Evolutionary conservation across 2,329 filamentous ascomycete species (phyloP), one percentile per base, ranked within the genome.

Genomic region (Penicillium sp.): DNA sequence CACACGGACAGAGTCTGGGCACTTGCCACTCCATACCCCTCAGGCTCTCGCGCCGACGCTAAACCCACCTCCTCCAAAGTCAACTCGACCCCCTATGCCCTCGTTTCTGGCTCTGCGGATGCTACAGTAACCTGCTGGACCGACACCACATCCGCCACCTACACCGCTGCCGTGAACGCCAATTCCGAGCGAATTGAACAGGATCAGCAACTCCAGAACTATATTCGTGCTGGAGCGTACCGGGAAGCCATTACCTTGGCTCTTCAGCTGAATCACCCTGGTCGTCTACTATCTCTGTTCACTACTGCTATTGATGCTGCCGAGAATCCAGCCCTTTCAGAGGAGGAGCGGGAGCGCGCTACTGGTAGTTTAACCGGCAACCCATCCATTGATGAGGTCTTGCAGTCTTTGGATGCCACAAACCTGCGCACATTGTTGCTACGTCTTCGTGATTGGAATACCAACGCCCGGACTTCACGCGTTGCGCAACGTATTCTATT

Each of bases 1-100:
- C 94, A 99, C 73, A 92, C 92, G 65, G 94, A 99, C 75, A 86
- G 94, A 53, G 92, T 97, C 1, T 97, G 92, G 92, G 92, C 92
- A 0, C 79, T 97, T 16, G 85, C 91, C 83, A 93, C 70, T 81
- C 88, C 42, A 68, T 80, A 67, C 3, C 67, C 72, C 8, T 72
- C 70, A 11, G 71, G 72, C 26, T 68, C 67, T 21, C 67, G 69
- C 40, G 58, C 62, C 33, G 64, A 72, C 36, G 61, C 64, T 28
- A 68, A 70, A 55, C 59, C 62, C 23, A 66, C 67, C 33, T 64
- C 68, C 14, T 62, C 68, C 36, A 68, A 67, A n/a, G 55, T 65
- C 36, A 63, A 64, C 47, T 62, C 68, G 11, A 71, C 73, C n/a
- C 78, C 76, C 3, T 81, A 92, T 66, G 87, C 87, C 46, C 84